Conservation (phyloP, 1,284 basidiomycete genomes). For the Pyrrhoderma noxium region DNA sequence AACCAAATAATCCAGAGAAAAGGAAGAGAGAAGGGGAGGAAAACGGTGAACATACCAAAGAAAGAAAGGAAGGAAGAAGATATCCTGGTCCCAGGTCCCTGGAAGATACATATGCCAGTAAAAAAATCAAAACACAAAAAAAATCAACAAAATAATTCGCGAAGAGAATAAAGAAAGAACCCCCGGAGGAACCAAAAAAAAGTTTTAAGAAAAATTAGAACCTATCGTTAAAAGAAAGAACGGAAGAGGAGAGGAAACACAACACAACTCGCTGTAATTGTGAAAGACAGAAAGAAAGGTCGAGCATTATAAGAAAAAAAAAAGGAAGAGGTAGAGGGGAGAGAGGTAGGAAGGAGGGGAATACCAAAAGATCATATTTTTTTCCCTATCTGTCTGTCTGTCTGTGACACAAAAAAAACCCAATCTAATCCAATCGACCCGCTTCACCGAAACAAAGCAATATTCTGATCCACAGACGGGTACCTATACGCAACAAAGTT, state of each 20-base stretch:
- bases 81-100: not conserved
- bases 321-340: no score
- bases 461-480: slow-evolving; percentile 59
- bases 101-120: not conserved
- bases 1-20: not conserved
- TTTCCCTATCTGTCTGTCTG: no score
- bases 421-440: not conserved
- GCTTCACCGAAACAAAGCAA: slow-evolving; percentile 8
- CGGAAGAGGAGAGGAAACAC: no score
- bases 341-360: no score
- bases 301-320: no score
- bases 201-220: not conserved
- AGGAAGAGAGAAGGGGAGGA: not conserved
- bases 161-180: not conserved
- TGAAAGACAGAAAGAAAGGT: no score
- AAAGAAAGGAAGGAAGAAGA: not conserved
- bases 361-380: no score
- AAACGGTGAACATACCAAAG: not conserved
- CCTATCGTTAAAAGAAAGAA: no score
- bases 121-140: not conserved
- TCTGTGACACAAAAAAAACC: not conserved
- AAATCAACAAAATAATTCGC: not conserved
- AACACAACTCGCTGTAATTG: no score
- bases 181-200: not conserved
- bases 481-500: slow-evolving; percentile 81